Evolutionary conservation across 208 protist genomes (phyloP), one percentile per base, ranked within the genome.

Genomic region (Crithidia brevicula): DNA sequence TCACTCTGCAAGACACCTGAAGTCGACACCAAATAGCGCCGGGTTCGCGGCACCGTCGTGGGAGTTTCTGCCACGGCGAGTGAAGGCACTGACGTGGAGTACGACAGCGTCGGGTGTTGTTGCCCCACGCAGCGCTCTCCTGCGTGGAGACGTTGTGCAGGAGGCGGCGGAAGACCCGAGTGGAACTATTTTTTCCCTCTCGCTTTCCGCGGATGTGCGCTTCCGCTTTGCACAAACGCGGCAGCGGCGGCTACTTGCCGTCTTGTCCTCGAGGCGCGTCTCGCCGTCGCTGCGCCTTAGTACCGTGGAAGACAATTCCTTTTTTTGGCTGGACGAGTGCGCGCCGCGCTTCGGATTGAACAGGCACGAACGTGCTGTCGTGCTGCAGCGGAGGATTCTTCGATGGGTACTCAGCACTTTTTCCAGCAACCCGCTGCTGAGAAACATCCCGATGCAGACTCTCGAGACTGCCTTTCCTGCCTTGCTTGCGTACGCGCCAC

Each of bases 261-360:
- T 74, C 0, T 60, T 74, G 30, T 74, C 69, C 6, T 53, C 60
- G 0, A 15, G 43, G 7, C 13, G 43, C 9, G 31, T n/a, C 2
- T 15, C 34, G 2, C 10, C 47, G 10, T 11, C 52, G 18, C 28
- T 58, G 4, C 42, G 20, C 23, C 16, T 64, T 9, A 34, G 31
- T 28, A 8, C 16, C 6, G 70, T 65, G 30, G 54, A 59, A 18
- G 46, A 22, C 16, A 45, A 42, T 11, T 43, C 62, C 31, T 76
- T 70, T 20, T 60, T 64, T 46, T 76, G 70, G 60, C 50, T 70
- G 62, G 62, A 76, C 25, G 62, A 76, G 46, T 69, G 54, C 62
- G 23, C 54, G 47, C 56, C 70, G 2, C 0, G 28, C 13, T 8
- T 52, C 0, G 3, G 11, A 23, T 38, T 47, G 23, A 54, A 1